Percentiles rank a stretch among this genome's conserved stretches.
These are phyloP conservation scores for Canariomyces notabilis DNA, from an alignment of 2,329 filamentous ascomycete genomes.

Conservation along the genomic window DNA sequence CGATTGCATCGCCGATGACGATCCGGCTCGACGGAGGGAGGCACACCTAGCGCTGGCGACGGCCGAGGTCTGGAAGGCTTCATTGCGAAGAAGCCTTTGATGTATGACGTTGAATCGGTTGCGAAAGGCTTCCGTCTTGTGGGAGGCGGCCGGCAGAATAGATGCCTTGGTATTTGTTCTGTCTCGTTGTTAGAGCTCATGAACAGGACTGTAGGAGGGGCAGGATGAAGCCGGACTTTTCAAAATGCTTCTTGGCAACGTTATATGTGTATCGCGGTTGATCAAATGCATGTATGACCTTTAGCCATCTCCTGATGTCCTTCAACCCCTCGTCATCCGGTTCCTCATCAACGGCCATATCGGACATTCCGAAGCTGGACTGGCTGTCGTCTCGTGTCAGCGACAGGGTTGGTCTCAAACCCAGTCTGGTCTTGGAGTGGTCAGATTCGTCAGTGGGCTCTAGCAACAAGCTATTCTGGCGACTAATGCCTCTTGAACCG, in stretches of 20 bases:
- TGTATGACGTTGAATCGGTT: conserved; percentile 90
- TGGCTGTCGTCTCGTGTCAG: conserved; percentile 56
- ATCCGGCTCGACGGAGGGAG: conserved; percentile 52
- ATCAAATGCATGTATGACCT: conserved; percentile 75
- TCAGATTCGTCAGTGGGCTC: conserved; percentile 49
- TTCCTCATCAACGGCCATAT: conserved; percentile 50
- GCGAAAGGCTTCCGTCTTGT: conserved; percentile 81
- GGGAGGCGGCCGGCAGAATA: conserved; percentile 68
- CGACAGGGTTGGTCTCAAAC: conserved; percentile 43
- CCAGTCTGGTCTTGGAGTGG: conserved; percentile 50
- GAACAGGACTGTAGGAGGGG: too few species aligned
- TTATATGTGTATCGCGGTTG: conserved; percentile 79
- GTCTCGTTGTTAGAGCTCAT: conserved; percentile 19
- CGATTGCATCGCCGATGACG: conserved; percentile 57
- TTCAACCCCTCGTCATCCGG: conserved; percentile 52
- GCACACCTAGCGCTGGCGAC: conserved; percentile 58
- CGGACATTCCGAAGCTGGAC: conserved; percentile 59
- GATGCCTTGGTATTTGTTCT: conserved; percentile 61
- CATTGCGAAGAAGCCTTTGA: conserved; percentile 85
- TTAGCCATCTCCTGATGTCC: conserved; percentile 78
- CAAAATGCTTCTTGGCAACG: conserved; percentile 81
- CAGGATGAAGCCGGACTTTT: conserved; percentile 49
- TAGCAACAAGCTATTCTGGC: conserved; percentile 62
- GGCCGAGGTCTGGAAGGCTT: conserved; percentile 81
- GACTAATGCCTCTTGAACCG: conserved; percentile 48